A percentile compares a stretch with the other conserved stretches of the same genome.
phyloP scores from a whole-genome alignment of 2,329 filamentous ascomycete genomes.

The Stagonosporopsis rhizophila region DNA sequence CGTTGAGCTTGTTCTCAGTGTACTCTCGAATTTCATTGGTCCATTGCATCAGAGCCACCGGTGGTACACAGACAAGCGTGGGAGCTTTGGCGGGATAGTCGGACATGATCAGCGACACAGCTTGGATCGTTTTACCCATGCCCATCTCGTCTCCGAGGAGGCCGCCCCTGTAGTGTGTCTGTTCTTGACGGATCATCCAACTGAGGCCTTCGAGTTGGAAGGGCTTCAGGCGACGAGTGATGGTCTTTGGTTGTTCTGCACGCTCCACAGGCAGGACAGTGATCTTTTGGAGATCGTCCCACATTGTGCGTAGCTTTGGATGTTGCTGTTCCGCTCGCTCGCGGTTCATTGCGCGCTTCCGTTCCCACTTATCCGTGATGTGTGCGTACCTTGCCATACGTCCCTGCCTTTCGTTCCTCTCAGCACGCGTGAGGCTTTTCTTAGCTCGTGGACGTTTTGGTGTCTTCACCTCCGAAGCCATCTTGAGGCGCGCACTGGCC shows the following conservation, averaged over 20 bases:
- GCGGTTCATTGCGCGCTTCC: conserved; percentile 62
- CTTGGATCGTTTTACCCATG: conserved; percentile 97
- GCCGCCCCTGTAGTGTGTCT: conserved; percentile 84
- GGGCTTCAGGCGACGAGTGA: conserved; percentile 84
- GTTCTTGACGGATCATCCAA: conserved; percentile 94
- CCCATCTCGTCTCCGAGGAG: conserved; percentile 98
- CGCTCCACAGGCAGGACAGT: conserved; percentile 69
- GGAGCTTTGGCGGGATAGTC: conserved; percentile 86
- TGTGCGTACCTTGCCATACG: conserved; percentile 40
- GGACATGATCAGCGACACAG: conserved; percentile 97
- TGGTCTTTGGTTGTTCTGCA: conserved; percentile 75
- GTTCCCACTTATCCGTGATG: conserved; percentile 50
- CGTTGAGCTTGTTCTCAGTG: conserved; percentile 88
- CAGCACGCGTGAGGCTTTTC: conserved; percentile 35
- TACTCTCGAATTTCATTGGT: conserved; percentile 66
- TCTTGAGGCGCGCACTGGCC: conserved; percentile 27
- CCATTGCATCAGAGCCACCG: conserved; percentile 97
- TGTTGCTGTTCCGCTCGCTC: conserved; percentile 76
- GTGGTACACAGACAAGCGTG: conserved; percentile 86
- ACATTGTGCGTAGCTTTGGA: conserved; percentile 83
- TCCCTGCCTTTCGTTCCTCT: conserved; percentile 28
- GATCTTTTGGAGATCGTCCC: conserved; percentile 74
- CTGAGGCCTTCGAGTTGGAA: conserved; percentile 93
- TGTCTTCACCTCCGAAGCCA: conserved; percentile 14
- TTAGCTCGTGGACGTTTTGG: conserved; percentile 27